Base-by-base conservation (phyloP, 2,329 filamentous ascomycete genomes). In the Botryotinia globosa region DNA sequence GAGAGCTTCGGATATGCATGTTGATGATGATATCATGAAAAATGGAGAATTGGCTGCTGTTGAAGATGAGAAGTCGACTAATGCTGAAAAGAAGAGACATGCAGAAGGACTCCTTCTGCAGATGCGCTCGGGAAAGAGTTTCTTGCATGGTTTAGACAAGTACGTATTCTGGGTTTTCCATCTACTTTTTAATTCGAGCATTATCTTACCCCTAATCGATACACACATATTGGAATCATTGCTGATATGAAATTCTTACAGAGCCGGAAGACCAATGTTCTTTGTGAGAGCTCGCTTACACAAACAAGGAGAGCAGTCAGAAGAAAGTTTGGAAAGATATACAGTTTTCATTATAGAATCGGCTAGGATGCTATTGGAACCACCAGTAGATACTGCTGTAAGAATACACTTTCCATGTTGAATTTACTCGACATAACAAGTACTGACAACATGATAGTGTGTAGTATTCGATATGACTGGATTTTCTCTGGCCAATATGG, bases 291-390 rank as follows among this genome's bases (percentile, higher is more conserved):
- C 93, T 58, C 88, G 93, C 63, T 82, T 98, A 77, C 96, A 99
- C 81, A 91, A 87, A 78, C 89, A 90, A 71, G 92, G 91, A 37
- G 94, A 97, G 77, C 94, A 98, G 83, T 91, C 87, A 62, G 92
- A 94, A 79, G 88, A 92, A 80, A 91, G 90, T 78, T 82, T 98
- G 74, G 95, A 99, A 82, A 88, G 91, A 77, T 98, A 92, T 81
- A 99, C 96, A 0, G 93, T 99, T 48, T 97, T 94, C 81, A 87
- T 94, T 51, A 99, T 99, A 78, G 96, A 99, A 85, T 97, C 94
- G 34, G 92, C 93, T n/a, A 89, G 96, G 70, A 89, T 98, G 85
- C 85, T 97, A 75, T 84, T 99, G 69, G 85, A 87, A 73, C 88
- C 90, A 39, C 94, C 94, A 0, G 88, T 97, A 42, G 96, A 98